Evolutionary conservation across 1,139 yeast genomes (phyloP).

Genomic region (Geotrichum aggregatum): DNA sequence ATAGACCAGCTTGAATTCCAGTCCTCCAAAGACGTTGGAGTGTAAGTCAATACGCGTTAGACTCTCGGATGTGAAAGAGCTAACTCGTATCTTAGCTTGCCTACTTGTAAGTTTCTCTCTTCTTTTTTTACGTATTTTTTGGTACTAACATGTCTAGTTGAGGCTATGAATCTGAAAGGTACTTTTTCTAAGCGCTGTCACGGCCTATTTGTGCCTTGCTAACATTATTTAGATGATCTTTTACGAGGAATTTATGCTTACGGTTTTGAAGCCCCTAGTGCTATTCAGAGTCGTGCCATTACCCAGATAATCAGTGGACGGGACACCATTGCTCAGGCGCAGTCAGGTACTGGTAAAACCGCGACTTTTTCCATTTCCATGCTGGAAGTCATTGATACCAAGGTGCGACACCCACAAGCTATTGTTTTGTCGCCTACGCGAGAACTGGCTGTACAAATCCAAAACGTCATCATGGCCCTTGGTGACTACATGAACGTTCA

Average conservation of each 20-base stretch:
- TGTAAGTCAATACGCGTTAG: conserved; percentile 22
- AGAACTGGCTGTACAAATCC: conserved; percentile 97
- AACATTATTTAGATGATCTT: conserved; percentile 18
- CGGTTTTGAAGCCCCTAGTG: conserved; percentile 97
- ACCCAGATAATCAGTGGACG: conserved; percentile 93
- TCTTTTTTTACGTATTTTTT: not conserved
- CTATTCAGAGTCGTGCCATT: conserved; percentile 98
- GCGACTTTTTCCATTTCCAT: conserved; percentile 98
- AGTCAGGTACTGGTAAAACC: conserved; percentile 99
- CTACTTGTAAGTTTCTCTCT: conserved; percentile 11
- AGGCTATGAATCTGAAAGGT: conserved; percentile 24
- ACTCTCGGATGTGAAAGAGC: conserved; percentile 6
- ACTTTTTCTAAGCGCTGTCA: not conserved
- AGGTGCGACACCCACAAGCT: conserved; percentile 53
- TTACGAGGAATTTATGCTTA: conserved; percentile 73
- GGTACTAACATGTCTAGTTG: conserved; percentile 16
- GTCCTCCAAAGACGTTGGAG: conserved; percentile 22
- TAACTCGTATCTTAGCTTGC: conserved; percentile 20
- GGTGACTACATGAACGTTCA: conserved; percentile 91
- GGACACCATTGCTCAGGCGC: conserved; percentile 98
- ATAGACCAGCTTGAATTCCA: conserved; percentile 23
- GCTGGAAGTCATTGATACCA: conserved; percentile 78
- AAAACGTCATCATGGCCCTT: conserved; percentile 88
- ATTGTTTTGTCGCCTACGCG: conserved; percentile 97
- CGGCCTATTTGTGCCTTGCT: not conserved